These are phyloP conservation scores for Neopestalotiopsis sp. DNA, from an alignment of 2,329 filamentous ascomycete species.

Conservation along the genomic window DNA sequence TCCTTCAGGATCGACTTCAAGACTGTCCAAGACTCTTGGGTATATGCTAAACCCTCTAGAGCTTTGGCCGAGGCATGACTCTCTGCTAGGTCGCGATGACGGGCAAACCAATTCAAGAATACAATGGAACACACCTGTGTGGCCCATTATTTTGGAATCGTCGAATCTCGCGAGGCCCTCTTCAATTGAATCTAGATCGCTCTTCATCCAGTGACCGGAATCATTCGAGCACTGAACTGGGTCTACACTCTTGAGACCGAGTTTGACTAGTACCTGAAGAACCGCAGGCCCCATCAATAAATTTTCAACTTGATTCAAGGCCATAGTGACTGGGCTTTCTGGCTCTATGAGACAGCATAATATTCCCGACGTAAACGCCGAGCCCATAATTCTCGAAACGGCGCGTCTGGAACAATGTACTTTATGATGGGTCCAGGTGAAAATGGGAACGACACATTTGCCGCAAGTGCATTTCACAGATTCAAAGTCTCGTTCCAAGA, in stretches of 20 bases:
- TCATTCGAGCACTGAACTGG: no score
- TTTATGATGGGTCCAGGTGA: neutral
- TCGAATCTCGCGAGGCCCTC: no score
- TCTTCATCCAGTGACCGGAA: no score
- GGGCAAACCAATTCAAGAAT: neutral
- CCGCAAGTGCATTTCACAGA: neutral
- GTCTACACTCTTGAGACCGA: neutral
- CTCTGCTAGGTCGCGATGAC: no score
- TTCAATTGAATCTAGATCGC: no score
- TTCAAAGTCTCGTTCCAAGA: neutral
- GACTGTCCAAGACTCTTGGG: neutral
- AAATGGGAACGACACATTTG: neutral
- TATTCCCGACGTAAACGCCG: neutral
- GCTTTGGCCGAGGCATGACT: no score
- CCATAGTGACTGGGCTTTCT: neutral
- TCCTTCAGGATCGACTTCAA: neutral
- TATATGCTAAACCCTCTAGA: neutral
- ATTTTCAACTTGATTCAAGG: fast-evolving
- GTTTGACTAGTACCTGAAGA: neutral
- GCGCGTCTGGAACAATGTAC: neutral
- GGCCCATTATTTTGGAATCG: no score
- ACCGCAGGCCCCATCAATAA: neutral
- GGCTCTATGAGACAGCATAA: neutral
- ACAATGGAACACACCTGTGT: neutral
- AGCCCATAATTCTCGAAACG: neutral